Base-by-base conservation (phyloP, 2,329 filamentous ascomycete genomes). In the Fusarium bactridioides region DNA sequence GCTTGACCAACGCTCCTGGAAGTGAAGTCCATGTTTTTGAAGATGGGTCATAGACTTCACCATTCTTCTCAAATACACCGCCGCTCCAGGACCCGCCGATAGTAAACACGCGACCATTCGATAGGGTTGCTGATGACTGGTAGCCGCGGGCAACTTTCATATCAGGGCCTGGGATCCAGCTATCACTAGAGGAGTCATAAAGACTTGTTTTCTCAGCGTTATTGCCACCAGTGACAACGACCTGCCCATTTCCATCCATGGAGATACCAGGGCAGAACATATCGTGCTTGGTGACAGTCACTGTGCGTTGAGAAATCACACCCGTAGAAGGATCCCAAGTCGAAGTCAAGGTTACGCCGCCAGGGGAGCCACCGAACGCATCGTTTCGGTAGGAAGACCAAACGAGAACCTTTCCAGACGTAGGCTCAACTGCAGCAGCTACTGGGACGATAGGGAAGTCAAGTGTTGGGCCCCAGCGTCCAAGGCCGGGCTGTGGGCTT, bases 251-350 rank as follows among this genome's bases (percentile, higher is more conserved):
- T 21, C 82, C 82, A 61, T 86, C 84, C 18, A 85, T 78, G 2
- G 83, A 85, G 23, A 89, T 86, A 5, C 87, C 88, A 0, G 88
- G 87, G 73, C 87, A 89, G 70, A 88, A 88, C 86, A 88, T 88
- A 73, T 88, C 86, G 70, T 88, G 85, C 8, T 82, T 72, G 1
- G 85, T 88, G 64, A 86, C 76, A 47, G 79, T 77, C 12, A 83
- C 38, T 29, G 64, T 61, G 21, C 61, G 69, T 21, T 67, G 45
- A 3, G 61, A 44, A 15, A 73, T 58, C 8, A 59, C 21, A 4
- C 61, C 54, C 0, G 18, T 67, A 3, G 33, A 27, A 4, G 61
- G 69, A 21, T 73, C 61, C 69, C 69, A 73, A 8, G 50, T 45
- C 10, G 70, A 70, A 1, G 61, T 70, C 13, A 72, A 45, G 4